Evolutionary conservation across 2,329 filamentous ascomycete genomes (phyloP).

Genomic region (Cladosporium cucumerinum): DNA sequence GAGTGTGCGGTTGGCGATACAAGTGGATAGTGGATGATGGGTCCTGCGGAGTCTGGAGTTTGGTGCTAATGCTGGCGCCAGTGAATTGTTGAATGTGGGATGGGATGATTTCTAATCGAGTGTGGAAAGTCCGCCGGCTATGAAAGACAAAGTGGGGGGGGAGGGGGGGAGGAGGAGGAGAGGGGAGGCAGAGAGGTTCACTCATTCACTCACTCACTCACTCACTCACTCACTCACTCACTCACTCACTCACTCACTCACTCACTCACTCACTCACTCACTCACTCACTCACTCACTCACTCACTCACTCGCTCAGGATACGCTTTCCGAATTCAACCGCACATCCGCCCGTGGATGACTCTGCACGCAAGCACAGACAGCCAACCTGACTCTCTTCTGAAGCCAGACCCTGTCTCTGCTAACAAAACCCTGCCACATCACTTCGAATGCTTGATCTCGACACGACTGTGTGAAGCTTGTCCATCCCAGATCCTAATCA

Average conservation of each 20-base stretch:
- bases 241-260: too few relatives aligned
- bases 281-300: too few relatives aligned
- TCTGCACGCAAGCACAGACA: too few relatives aligned
- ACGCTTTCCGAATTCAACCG: neutral
- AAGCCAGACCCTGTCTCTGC: neutral
- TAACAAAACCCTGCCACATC: neutral
- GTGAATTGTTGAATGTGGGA: neutral
- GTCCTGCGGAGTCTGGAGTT: slow-evolving; percentile 4
- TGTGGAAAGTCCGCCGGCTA: neutral
- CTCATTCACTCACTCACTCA: too few relatives aligned
- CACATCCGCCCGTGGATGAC: neutral
- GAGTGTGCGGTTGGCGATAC: neutral
- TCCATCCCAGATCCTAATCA: neutral
- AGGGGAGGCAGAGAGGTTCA: too few relatives aligned
- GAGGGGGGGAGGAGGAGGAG: too few relatives aligned
- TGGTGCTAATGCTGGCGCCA: neutral
- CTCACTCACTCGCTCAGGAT: neutral
- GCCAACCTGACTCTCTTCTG: neutral
- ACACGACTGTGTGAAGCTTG: neutral
- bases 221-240: too few relatives aligned
- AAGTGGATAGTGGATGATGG: neutral
- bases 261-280: too few relatives aligned
- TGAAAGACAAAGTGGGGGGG: neutral
- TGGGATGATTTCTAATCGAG: neutral
- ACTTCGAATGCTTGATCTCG: neutral